Conservation (phyloP, 805 yeast species). For the Zygosaccharomyces gambellarensis region DNA sequence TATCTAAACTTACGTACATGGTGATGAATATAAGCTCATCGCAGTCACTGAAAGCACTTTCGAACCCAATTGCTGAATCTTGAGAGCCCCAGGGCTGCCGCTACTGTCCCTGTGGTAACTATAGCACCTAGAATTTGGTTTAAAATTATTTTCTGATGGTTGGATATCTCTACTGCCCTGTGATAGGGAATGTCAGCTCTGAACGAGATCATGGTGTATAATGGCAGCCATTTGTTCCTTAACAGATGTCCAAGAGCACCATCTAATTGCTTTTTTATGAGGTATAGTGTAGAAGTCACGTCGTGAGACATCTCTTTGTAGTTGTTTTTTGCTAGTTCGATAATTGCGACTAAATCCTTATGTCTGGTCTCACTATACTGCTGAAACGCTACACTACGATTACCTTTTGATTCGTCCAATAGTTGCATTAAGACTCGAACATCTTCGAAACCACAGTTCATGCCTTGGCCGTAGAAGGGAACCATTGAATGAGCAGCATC, state of each 20-base stretch:
- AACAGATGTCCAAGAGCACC: conserved; percentile 52
- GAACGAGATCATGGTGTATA: conserved; percentile 90
- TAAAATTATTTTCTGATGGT: conserved; percentile 52
- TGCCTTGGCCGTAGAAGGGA: conserved; percentile 96
- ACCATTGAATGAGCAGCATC: conserved; percentile 98
- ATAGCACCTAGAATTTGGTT: conserved; percentile 18
- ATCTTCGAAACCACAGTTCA: conserved; percentile 95
- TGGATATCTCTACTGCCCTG: conserved; percentile 52
- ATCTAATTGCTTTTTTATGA: conserved; percentile 66
- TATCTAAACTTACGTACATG: conserved; percentile 5
- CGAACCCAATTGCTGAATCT: conserved; percentile 1
- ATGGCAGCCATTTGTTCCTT: conserved; percentile 71
- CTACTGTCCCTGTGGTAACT: conserved; percentile 6
- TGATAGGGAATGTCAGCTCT: conserved; percentile 77
- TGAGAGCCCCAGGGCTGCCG: conserved; percentile 3
- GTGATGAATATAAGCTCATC: conserved; percentile 1
- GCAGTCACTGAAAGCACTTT: background rate
- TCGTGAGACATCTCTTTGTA: conserved; percentile 83
- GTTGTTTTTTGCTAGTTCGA: conserved; percentile 72
- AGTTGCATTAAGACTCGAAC: conserved; percentile 61
- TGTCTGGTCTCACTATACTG: conserved; percentile 53
- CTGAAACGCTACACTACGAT: conserved; percentile 48
- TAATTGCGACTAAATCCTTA: conserved; percentile 67
- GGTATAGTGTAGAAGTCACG: conserved; percentile 57
- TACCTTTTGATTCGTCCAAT: conserved; percentile 35